Evolutionary conservation across 2,329 filamentous ascomycete species (phyloP), one percentile per base, ranked within the genome.

Genomic region (Teratosphaeria viscida): DNA sequence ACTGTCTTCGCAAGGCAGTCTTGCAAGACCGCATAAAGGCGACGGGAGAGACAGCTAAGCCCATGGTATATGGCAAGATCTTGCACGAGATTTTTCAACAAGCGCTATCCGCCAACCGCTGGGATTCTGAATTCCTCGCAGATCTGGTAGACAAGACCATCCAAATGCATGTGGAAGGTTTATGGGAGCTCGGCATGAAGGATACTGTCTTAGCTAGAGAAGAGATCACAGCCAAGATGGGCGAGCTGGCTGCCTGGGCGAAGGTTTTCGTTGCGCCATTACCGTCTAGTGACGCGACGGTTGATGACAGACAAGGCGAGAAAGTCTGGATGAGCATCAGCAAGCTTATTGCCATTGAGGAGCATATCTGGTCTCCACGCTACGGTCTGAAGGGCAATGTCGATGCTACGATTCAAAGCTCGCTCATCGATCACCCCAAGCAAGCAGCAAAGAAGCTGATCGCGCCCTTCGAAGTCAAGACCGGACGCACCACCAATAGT

Each of bases 311-410:
- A 54, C 87, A 91, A 69, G 88, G 87, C 49, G 84, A 87, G 57
- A 87, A 86, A 65, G 84, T 87, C 11, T 87, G 82, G 60, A 86
- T 97, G 82, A 91, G 89, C 66, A 86, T 99, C 66, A 95, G 87
- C 68, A 99, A 97, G 71, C 79, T 99, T 32, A 85, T 99, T 14
- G 94, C 97, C 70, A 89, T 99, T 10, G 94, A 99, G 72, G 94
- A 99, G 73, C 94, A 97, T 70, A 86, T 99, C 32, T 99, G 94
- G 94, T 97, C 92, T 6, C 94, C 94, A 0, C 92, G 91, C 84
- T 99, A 95, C 71, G 94, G 94, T 0, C 79, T 99, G 16, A 99
- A 99, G 73, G 94, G 94, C 34, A 99, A 97, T 67, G 94, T 99
- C 61, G 94, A 99, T 75, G 94, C 94, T 32, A 97, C 94, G 0